Base-by-base conservation (phyloP, 805 yeast species). In the Blastobotrys chiropterorum region DNA sequence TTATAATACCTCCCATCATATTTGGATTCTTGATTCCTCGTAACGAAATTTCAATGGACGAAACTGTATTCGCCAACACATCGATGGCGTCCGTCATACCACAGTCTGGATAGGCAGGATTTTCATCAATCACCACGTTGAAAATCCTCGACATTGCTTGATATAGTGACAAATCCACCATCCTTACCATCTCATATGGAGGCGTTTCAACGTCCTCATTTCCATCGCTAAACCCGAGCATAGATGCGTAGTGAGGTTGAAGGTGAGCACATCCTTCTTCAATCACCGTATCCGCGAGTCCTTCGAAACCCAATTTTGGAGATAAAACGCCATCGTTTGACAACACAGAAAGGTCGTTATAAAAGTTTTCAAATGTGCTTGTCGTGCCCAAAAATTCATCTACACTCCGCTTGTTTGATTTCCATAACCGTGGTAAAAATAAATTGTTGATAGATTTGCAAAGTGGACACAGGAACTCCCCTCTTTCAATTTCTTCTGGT, bases 371-470 rank as follows among this genome's bases (percentile, higher is more conserved):
- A 42, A 40, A 40, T 43, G 17, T 3, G 5, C n/a, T 22, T 2
- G 13, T 42, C 4, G 31, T n/a, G 2, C 34, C 40, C 26, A 47
- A 42, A 15, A 53, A 21, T 60, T 41, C 42, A 3, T 58, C 53
- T 6, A 66, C 39, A 3, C 58, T 40, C 2, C 59, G 50, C 5
- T 56, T 69, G 61, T 84, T 84, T 2, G 70, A 59, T 2, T 73
- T 62, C 80, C 87, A 84, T 38, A 84, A 63, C 1, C 86, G 72
- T 0, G 98, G 99, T 43, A 92, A 70, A 63, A 92, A 89, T 53
- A 85, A 76, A 63, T 92, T 92, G 62, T 85, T 86, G 44, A 92
- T 72, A 0, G 95, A 85, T 54, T 89, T 89, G 72, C 99, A 92
- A 38, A 92, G 75, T 0, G 98, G 98, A 62, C 99, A 92, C 21